phyloP scores from a whole-genome alignment of 2,329 filamentous ascomycete genomes.

The Diplodia scrobiculata region DNA sequence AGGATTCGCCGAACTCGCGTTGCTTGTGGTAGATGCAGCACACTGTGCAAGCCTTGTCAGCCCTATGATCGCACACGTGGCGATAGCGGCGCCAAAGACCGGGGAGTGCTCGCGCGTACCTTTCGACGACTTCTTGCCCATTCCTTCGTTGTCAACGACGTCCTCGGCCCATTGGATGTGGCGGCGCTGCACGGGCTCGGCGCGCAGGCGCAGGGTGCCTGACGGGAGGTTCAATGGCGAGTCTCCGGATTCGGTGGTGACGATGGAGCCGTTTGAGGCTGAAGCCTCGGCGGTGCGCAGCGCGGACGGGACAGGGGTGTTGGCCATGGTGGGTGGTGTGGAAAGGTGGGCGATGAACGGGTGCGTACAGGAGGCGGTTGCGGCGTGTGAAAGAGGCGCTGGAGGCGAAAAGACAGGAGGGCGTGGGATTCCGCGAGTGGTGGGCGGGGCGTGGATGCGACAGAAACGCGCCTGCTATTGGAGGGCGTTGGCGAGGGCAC shows the following conservation, averaged over 20 bases:
- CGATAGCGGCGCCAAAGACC: not conserved
- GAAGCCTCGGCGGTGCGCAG: constrained; percentile 32
- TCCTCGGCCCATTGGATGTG: constrained; percentile 90
- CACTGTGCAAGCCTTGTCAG: constrained; percentile 58
- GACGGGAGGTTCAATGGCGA: constrained; percentile 40
- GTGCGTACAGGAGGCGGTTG: constrained; percentile 9
- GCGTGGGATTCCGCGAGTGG: constrained; percentile 32
- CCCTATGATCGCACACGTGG: not conserved
- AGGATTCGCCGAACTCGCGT: constrained; percentile 62
- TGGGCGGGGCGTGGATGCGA: constrained; percentile 31
- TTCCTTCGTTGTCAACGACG: constrained; percentile 91
- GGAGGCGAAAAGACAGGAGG: constrained; percentile 4
- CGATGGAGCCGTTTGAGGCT: constrained; percentile 34
- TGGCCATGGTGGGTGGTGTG: constrained; percentile 35
- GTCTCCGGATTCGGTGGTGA: constrained; percentile 40
- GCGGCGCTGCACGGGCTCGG: constrained; percentile 51
- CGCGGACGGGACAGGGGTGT: constrained; percentile 31
- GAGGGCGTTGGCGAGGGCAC: constrained; percentile 27
- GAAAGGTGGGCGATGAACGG: constrained; percentile 28
- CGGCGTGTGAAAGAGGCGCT: constrained; percentile 21
- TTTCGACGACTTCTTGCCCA: constrained; percentile 93
- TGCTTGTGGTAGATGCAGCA: constrained; percentile 98
- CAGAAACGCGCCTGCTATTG: constrained; percentile 26
- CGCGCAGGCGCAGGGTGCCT: constrained; percentile 47
- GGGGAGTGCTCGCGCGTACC: constrained; percentile 55